Evolutionary conservation across 805 yeast genomes (phyloP).

Genomic region (Metschnikowia borealis): DNA sequence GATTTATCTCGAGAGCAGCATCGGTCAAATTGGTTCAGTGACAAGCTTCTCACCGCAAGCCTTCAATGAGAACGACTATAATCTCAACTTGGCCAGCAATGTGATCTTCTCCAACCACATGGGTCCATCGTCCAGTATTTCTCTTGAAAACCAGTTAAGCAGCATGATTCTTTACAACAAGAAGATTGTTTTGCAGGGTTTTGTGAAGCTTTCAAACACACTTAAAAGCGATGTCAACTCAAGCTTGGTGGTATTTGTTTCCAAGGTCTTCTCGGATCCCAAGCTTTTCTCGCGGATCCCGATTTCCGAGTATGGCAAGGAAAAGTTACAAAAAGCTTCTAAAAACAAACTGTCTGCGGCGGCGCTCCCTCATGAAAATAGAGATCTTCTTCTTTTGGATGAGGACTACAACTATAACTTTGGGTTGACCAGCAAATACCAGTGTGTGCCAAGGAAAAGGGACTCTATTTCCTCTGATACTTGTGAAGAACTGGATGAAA

Average conservation of each 20-base stretch:
- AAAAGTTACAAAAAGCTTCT: constrained; percentile 18
- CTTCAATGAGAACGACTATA: constrained; percentile 30
- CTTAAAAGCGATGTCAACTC: constrained; percentile 40
- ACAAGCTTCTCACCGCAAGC: constrained; percentile 28
- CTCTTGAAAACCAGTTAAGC: constrained; percentile 25
- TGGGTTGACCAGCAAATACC: constrained; percentile 52
- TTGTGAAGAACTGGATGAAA: not conserved
- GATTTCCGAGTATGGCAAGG: constrained; percentile 10
- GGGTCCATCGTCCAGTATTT: constrained; percentile 15
- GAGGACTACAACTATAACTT: constrained; percentile 48
- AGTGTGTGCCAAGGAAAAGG: not conserved
- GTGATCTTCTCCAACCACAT: constrained; percentile 26
- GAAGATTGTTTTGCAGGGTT: constrained; percentile 35
- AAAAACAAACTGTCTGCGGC: constrained; percentile 13
- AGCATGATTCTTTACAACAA: constrained; percentile 36
- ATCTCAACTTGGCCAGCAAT: constrained; percentile 27
- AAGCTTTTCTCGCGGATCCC: constrained; percentile 24
- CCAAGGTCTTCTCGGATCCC: constrained; percentile 36
- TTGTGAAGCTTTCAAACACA: constrained; percentile 27
- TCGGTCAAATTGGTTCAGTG: constrained; percentile 29
- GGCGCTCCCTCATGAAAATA: constrained; percentile 23
- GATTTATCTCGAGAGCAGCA: constrained; percentile 36
- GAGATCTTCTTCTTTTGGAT: constrained; percentile 31
- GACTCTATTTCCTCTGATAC: not conserved
- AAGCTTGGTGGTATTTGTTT: constrained; percentile 36